Evolutionary conservation across 768 basidiomycete species (phyloP).

Genomic region (Rhizopogon sp.): DNA sequence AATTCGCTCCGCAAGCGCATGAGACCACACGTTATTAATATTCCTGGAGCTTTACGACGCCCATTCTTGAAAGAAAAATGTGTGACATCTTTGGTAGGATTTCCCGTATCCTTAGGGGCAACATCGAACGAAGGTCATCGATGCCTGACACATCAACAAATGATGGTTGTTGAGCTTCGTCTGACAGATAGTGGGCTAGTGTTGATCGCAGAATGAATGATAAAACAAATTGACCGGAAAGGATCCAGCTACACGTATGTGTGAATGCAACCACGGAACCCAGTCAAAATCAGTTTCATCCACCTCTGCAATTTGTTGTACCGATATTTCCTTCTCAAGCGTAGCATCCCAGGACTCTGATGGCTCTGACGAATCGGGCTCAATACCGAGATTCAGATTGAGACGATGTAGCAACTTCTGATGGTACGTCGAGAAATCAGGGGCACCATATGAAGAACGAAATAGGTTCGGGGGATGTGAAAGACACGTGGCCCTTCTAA

Average conservation of each 20-base stretch:
- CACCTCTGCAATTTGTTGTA: not conserved
- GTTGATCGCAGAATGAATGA: slow-evolving; percentile 4
- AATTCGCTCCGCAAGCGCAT: too few species aligned
- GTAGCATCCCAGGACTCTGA: slow-evolving; percentile 15
- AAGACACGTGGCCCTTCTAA: not conserved
- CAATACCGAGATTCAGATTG: not conserved
- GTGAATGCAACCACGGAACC: slow-evolving; percentile 3
- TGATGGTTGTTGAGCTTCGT: slow-evolving; percentile 11
- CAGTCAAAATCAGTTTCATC: not conserved
- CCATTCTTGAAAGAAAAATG: too few species aligned
- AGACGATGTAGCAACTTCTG: not conserved
- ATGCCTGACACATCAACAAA: slow-evolving; percentile 11
- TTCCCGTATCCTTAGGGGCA: not conserved
- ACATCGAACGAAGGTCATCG: slow-evolving; percentile 2
- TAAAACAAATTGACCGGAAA: not conserved
- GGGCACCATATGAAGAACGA: not conserved
- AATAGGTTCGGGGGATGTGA: slow-evolving; percentile 1
- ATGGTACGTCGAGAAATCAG: slow-evolving; percentile 1
- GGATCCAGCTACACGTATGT: not conserved
- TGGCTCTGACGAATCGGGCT: not conserved
- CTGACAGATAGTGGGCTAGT: slow-evolving; percentile 15
- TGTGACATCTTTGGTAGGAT: too few species aligned
- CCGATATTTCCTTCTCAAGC: too few species aligned
- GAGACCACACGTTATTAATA: too few species aligned
- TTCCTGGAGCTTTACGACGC: too few species aligned